Base-by-base conservation (phyloP, 108 stramenopile genomes). In the Phaeodactylum tricornutum region DNA sequence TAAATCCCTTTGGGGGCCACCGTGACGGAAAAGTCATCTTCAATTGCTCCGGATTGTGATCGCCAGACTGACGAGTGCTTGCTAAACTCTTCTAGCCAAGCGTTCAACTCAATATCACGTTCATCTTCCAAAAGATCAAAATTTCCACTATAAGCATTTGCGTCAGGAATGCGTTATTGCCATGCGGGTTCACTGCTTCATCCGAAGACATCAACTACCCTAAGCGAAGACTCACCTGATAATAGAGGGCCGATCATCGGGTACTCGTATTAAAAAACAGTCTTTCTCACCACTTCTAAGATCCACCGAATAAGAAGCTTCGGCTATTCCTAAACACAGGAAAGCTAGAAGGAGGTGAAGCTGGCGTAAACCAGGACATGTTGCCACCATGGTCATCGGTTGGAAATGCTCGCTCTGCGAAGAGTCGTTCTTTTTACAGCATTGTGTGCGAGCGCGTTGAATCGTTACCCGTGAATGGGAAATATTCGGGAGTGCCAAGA, bases 1-100 rank as follows among this genome's bases (percentile, higher is more conserved):
- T 60, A 77, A 27, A 58, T 68, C 36, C 55, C 53, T 21, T 20
- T 23, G 22, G 22, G 61, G 37, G 35, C 50, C 8, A 58, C 53
- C 3, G 34, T 21, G 9, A 85, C 32, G 21, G 45, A 36, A 44
- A 85, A 85, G 12, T 45, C 50, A 7, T 77, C 83, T 62, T 80
- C 79, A 42, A 55, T 51, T 12, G 49, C 57, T 12, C 64, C 74
- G 3, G 42, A 47, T 39, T 55, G 44, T n/a, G 70, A 67, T 56
- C 71, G 51, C 67, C 79, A 80, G 25, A 78, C 20, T 5, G 33
- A 21, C 17, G 57, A 41, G 8, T 55, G 55, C 0, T 29, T 66
- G n/a, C 55, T 43, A 0, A 29, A 9, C 9, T 59, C 36, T 8
- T 38, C 38, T 0, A 73, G 34, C 35, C 41, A 47, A 0, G 51